phyloP scores from a whole-genome alignment of 2,329 filamentous ascomycete genomes.

The Exophiala phaeomuriformis region DNA sequence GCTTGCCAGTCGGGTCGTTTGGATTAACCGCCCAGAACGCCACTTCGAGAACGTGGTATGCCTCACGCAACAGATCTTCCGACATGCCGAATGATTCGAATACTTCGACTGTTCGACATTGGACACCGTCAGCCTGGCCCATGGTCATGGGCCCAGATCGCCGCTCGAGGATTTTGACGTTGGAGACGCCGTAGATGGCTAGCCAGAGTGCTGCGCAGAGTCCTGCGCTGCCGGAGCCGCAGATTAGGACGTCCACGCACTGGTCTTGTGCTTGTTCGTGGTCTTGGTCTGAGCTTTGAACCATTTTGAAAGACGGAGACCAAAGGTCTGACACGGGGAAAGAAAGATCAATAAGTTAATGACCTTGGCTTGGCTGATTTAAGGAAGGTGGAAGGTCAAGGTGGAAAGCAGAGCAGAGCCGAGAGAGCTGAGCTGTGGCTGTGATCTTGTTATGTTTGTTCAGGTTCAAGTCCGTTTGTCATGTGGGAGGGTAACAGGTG shows the following conservation, averaged over 20 bases:
- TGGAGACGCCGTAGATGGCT: slow-evolving; percentile 46
- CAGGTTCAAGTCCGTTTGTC: too few species aligned
- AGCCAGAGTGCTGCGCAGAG: slow-evolving; percentile 57
- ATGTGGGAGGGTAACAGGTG: too few species aligned
- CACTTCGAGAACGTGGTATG: slow-evolving; percentile 53
- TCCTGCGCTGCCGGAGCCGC: slow-evolving; percentile 56
- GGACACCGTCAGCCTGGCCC: slow-evolving; percentile 59
- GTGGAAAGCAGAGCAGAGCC: too few species aligned
- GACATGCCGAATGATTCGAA: slow-evolving; percentile 54
- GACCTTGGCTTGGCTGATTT: too few species aligned
- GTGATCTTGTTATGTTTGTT: too few species aligned
- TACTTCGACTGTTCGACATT: slow-evolving; percentile 55
- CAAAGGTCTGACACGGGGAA: too few species aligned
- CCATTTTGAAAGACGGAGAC: too few species aligned
- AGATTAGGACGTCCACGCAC: slow-evolving; percentile 51
- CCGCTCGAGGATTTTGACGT: slow-evolving; percentile 47
- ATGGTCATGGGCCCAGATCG: slow-evolving; percentile 48
- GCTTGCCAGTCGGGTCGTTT: slow-evolving; percentile 30
- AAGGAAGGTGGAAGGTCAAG: too few species aligned
- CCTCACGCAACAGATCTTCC: slow-evolving; percentile 49
- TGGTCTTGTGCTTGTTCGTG: neutral
- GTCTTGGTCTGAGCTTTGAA: neutral
- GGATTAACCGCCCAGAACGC: slow-evolving; percentile 44
- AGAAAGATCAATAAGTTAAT: too few species aligned
- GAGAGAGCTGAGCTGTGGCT: too few species aligned